Base-by-base conservation (phyloP, 148 eudicot genomes). In the Hydrangea macrophylla region DNA sequence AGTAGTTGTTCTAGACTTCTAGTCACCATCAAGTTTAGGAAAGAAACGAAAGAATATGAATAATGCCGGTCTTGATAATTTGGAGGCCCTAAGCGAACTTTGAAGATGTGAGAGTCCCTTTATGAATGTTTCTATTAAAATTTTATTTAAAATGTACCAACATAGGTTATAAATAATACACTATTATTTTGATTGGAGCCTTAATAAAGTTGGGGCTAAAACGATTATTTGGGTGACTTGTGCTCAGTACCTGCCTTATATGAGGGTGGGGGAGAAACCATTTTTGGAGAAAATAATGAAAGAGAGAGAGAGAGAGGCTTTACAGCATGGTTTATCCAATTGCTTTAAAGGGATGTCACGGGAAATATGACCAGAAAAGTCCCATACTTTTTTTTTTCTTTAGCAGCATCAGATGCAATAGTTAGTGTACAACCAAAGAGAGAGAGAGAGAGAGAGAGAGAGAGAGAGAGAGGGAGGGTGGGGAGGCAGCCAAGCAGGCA, bases 311-410 rank as follows among this genome's bases (percentile, higher is more conserved):
- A 26, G 7, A 39, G 42, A 60, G 57, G 58, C 64, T 72, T 72
- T 72, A 72, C 75, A 72, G 70, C 64, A 64, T 30, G 55, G n/a
- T 58, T 23, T 44, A n/a, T 22, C 51, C 63, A 72, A 44, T 63
- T 72, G 58, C 75, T 65, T 72, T 72, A 24, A 64, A 56, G 75
- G 62, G 55, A 58, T 42, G 26, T 44, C 70, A 72, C 56, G 22
- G 48, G 48, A 58, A 55, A 58, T 48, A 65, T 63, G 69, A 39
- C 40, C 67, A 30, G 9, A 26, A 18, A 40, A 27, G 26, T 61
- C 44, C 55, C 44, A 18, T 17, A 51, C 40, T n/a, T n/a, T n/a
- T n/a, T n/a, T 44, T 36, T 58, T 68, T 10, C 55, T 48, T 32
- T 45, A 27, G 67, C 53, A 55, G 66, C 59, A 60, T 59, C 66